Evolutionary conservation across 768 basidiomycete species (phyloP), one percentile per base, ranked within the genome.

Genomic region (Artomyces pyxidatus): DNA sequence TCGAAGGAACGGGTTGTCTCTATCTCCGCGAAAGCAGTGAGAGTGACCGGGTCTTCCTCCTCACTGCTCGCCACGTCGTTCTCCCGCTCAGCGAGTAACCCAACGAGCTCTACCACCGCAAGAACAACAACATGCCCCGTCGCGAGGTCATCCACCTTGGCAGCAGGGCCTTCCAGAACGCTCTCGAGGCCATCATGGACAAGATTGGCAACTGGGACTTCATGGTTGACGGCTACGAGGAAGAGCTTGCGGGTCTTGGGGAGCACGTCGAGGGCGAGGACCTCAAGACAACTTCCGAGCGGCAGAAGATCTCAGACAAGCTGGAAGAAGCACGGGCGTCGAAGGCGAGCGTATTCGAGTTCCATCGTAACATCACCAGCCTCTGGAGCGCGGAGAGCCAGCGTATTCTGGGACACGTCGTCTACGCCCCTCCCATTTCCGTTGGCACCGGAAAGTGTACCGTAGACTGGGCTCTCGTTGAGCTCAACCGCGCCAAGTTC

Each of bases 1-100:
- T 37, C 32, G 71, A 70, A 53, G 69, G 71, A 48, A 71, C 72
- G 1, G 67, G 61, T 27, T 57, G 47, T 41, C 58, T 72, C 42
- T 72, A 61, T 58, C 45, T 66, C 57, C 58, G 63, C 55, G 45
- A 55, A 22, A 53, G 53, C 52, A 54, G 42, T 4, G 52, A 61
- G 23, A 50, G 58, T 52, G 45, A 63, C 14, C 55, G 58, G 42
- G 55, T 64, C 50, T 29, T 58, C 46, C 12, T 65, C 47, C 57
- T 70, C 40, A 71, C 69, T 25, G 45, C 47, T 54, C 58, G 59
- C 37, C 71, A 72, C 51, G 70, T 71, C 42, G 64, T 59, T 50
- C 60, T 58, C 45, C 66, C 70, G 11, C 65, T 66, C 53, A 46
- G 53, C 26, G 47, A 56, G 21, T 56, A 47, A 46, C 27, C 25